Base-by-base conservation (phyloP, 2,329 filamentous ascomycete species). In the Claviceps spartinae region DNA sequence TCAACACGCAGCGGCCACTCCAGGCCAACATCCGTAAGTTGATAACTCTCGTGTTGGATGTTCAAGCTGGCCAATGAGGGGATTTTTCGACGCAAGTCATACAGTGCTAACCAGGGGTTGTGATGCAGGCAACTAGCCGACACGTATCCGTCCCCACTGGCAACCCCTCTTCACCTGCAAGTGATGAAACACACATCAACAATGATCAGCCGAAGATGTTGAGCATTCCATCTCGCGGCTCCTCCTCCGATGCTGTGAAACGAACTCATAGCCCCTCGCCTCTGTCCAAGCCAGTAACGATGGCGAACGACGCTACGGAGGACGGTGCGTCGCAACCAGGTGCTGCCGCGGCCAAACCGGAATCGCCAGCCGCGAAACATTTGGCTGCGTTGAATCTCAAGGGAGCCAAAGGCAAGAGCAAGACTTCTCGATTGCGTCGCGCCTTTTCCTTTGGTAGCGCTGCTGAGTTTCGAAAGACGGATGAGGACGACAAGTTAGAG, bases 381-480 rank as follows among this genome's bases (percentile, higher is more conserved):
- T 77, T 97, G 41, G 82, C 86, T 46, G 88, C 90, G n/a, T 76
- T 97, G 52, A 91, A 84, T 55, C 86, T 91, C 58, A 91, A 86
- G 63, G 87, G 88, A 51, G 73, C 74, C 30, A 86, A 81, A 63
- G 78, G 83, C 57, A 89, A 88, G 64, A 88, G 83, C 70, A 96
- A 96, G 70, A 87, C 85, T 2, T 90, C 86, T 18, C 78, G 90
- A 58, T 74, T 98, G 54, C 82, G 93, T 52, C 80, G 93, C 60
- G 93, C 93, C 0, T 95, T 98, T 62, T 98, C 93, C 0, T 98
- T 98, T 68, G 90, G 93, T 48, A 97, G 91, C 65, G 88, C 90
- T 43, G 88, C 91, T 8, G 93, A 98, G 64, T 81, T 98, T 47
- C 80, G 85, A 56, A 85, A 85, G 63, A 85, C 83, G 13, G 83